Evolutionary conservation across 1,284 basidiomycete species (phyloP).

Genomic region (Takashimella tepidaria): DNA sequence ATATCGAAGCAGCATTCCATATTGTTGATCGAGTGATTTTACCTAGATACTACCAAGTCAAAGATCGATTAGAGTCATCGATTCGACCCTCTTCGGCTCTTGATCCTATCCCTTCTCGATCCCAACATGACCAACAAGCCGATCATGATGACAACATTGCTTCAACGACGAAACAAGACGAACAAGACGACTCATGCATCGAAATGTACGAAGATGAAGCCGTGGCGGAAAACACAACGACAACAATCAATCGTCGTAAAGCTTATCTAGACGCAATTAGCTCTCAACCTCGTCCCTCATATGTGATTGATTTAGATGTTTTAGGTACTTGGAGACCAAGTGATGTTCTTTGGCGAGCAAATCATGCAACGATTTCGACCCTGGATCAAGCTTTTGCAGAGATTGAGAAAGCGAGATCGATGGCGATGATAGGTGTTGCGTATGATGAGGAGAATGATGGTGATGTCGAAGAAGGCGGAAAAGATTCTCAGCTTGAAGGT

Average conservation of each 20-base stretch:
- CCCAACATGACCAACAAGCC: not conserved
- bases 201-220: not conserved
- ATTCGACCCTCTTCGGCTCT: not conserved
- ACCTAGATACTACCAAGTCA: conserved; percentile 52
- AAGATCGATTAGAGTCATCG: conserved; percentile 6
- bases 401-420: conserved; percentile 21
- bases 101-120: not conserved
- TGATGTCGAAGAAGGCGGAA: conserved; percentile 22
- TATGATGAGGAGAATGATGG: conserved; percentile 8
- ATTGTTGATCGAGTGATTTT: conserved; percentile 75
- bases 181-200: not conserved
- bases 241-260: not conserved
- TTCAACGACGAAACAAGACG: too few species aligned
- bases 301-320: conserved; percentile 11
- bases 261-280: not conserved
- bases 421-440: conserved; percentile 8
- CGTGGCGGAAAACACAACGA: not conserved
- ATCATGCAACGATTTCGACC: conserved; percentile 24
- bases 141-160: not conserved
- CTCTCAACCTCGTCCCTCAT: not conserved
- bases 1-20: conserved; percentile 74
- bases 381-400: conserved; percentile 35
- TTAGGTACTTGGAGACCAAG: conserved; percentile 35
- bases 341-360: conserved; percentile 40
- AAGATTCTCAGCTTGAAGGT: conserved; percentile 16